Evolutionary conservation across 306 rosid species (phyloP).

Genomic region (Ochetophila trinervis): DNA sequence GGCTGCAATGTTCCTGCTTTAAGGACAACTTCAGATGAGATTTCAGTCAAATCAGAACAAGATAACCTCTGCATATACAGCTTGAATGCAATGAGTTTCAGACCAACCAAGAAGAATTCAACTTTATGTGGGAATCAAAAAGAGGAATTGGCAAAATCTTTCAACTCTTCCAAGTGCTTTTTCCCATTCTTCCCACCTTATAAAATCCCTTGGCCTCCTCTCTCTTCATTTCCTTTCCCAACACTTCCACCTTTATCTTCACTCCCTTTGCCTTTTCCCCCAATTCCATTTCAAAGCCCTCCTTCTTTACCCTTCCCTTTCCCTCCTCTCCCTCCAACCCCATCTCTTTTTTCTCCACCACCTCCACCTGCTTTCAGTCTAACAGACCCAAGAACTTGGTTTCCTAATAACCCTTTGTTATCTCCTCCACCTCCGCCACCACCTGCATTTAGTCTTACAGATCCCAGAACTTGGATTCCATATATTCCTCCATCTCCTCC

Average conservation of each 20-base stretch:
- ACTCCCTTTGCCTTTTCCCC: constrained; percentile 20
- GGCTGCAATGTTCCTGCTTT: constrained; percentile 49
- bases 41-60: constrained; percentile 54
- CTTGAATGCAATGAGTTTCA: constrained; percentile 53
- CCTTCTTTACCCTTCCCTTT: constrained; percentile 37
- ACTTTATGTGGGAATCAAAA: constrained; percentile 39
- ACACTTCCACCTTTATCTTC: constrained; percentile 31
- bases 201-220: constrained; percentile 41
- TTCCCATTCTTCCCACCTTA: constrained; percentile 45
- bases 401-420: constrained; percentile 35
- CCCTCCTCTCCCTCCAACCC: constrained; percentile 31
- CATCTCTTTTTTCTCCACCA: constrained; percentile 25
- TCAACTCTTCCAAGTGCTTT: constrained; percentile 46
- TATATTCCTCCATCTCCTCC: constrained; percentile 40
- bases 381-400: constrained; percentile 46
- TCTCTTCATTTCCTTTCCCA: constrained; percentile 22
- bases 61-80: constrained; percentile 61
- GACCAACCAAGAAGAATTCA: constrained; percentile 44
- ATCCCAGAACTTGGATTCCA: constrained; percentile 62
- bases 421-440: constrained; percentile 35
- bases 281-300: constrained; percentile 16
- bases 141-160: constrained; percentile 25
- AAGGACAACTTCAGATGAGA: constrained; percentile 37
- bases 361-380: constrained; percentile 47
- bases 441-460: constrained; percentile 36